Conservation (phyloP, 768 basidiomycete species). For the Trametes villosa region DNA sequence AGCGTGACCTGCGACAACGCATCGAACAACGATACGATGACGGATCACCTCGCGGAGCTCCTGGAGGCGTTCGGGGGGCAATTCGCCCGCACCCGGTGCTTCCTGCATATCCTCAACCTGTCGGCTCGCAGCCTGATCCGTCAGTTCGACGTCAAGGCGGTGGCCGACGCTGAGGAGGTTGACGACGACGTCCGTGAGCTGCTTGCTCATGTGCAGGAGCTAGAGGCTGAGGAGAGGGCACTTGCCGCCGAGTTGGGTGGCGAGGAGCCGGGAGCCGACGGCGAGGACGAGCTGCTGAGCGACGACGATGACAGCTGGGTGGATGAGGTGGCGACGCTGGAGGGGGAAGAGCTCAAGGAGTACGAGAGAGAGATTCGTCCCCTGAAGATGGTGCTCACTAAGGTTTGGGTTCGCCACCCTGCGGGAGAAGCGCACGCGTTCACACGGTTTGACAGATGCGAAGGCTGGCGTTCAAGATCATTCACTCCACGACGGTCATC, state of each 20-base stretch:
- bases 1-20: constrained; percentile 25
- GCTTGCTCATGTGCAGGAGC: neutral
- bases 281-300: neutral
- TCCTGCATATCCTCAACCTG: constrained; percentile 22
- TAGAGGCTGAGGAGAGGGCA: neutral
- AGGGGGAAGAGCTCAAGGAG: constrained; percentile 7
- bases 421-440: too few species aligned
- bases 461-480: too few species aligned
- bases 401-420: too few species aligned
- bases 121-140: constrained; percentile 9
- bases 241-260: neutral
- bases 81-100: constrained; percentile 13
- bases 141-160: constrained; percentile 18
- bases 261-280: neutral
- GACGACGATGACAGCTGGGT: neutral
- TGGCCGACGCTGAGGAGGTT: neutral
- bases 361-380: too few species aligned
- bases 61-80: constrained; percentile 3
- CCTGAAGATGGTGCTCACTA: too few species aligned
- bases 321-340: neutral
- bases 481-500: too few species aligned
- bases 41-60: neutral
- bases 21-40: constrained; percentile 24
- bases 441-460: too few species aligned
- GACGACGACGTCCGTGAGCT: neutral